Evolutionary conservation across 495 filamentous ascomycete species (phyloP), one percentile per base, ranked within the genome.

Genomic region (Bombardia bombarda): DNA sequence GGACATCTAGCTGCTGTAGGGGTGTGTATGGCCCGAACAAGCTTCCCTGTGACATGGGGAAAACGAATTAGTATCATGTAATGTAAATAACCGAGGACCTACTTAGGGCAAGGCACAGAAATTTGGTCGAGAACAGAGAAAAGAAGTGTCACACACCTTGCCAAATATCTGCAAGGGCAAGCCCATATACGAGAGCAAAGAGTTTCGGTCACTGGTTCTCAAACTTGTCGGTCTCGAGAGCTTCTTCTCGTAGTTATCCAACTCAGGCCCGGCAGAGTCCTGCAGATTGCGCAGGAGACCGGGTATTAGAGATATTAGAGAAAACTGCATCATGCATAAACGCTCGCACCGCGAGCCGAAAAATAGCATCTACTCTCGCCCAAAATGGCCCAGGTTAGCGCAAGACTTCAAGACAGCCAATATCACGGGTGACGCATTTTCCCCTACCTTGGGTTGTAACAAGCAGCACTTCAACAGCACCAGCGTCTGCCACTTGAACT

Each of bases 261-360:
- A 75, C 12, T 89, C 80, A 19, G 93, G 92, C 55, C 94, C 93
- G 16, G 92, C 88, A 47, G 83, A 93, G 63, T 98, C 92, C 66
- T 89, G 77, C 10, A 98, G 73, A 47, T 79, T 82, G 43, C 87
- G 76, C 47, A 97, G 77, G 21, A 98, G 74, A 20, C 88, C 88
- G 21, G 92, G 92, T 60, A 98, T 90, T 49, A 98, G 67, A 24
- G 92, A 96, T 38, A 98, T 79, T 4, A 98, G 73, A 3, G 90
- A 90, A 62, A 97, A 98, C 57, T 98, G 92, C 61, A 94, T 88
- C 87, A 97, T 90, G 77, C 92, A 98, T 38, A 98, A 65, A 25
- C 85, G 76, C 60, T 98, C 92, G 59, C 92, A 97, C 43, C 90
- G 79, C 9, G 89, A 85, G 32, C 92, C 93, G 54, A 97, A 98